Base-by-base conservation (phyloP, 129 eudicot genomes). In the Pittosporum tobira region DNA sequence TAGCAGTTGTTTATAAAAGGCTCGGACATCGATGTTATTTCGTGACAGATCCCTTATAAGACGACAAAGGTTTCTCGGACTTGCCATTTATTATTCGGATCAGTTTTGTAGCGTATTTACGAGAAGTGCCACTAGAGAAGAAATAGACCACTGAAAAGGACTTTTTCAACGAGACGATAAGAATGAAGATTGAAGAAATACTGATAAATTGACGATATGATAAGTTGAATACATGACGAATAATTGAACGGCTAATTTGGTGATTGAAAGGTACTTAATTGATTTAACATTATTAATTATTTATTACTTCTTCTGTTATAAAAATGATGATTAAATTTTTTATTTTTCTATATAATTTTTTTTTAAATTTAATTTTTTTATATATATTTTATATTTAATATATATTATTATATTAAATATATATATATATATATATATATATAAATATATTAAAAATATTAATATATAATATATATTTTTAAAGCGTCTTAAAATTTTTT, bases 41-140 rank as follows among this genome's bases (percentile, higher is more conserved):
- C 51, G 21, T 15, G 19, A 14, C 51, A 46, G 22, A 46, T 46
- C 51, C 51, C 51, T 23, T 46, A 14, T 1, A 13, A 46, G 19
- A 46, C 51, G 51, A 46, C 51, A 46, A n/a, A 46, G 51, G 22
- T 46, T 46, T 46, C 22, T 46, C 22, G 51, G 51, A 46, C 8
- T 2, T 20, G 22, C 51, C 51, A n/a, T 21, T 6, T 49, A 21
- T 2, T 7, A 1, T 49, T 21, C 22, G 6, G 27, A n/a, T 24
- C 54, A 49, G 5, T 19, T 49, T 49, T 16, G 54, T 12, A 10
- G 22, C 54, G 20, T 49, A 49, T 49, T 49, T 20, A 49, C 27
- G 4, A 2, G 48, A 19, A 20, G 5, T 46, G 51, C 51, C 22
- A 42, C 51, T 23, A 23, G 19, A 46, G 22, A 46, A 2, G 51